These are phyloP conservation scores for Pestalotiopsis sp. DNA, from an alignment of 2,329 filamentous ascomycete species.

Conservation along the genomic window DNA sequence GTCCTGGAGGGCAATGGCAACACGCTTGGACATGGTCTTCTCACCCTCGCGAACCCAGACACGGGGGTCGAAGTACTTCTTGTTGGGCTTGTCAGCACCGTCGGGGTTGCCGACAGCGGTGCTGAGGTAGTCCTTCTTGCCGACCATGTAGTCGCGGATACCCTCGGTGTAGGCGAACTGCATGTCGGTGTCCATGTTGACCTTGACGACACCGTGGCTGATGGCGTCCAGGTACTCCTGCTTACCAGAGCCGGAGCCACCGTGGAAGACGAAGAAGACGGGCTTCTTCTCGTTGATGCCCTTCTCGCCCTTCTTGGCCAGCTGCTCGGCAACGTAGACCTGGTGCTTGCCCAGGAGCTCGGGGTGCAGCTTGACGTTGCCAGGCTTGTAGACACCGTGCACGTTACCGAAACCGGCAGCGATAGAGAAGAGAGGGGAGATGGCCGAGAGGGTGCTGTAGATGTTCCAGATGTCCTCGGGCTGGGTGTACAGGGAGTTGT, in stretches of 20 bases:
- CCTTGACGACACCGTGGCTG: slow-evolving; percentile 94
- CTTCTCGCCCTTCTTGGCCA: slow-evolving; percentile 32
- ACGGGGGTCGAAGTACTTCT: slow-evolving; percentile 89
- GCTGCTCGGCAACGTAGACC: slow-evolving; percentile 82
- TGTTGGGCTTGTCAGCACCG: slow-evolving; percentile 97
- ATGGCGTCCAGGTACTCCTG: slow-evolving; percentile 90
- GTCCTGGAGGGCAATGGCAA: slow-evolving; percentile 81
- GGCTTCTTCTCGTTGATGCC: slow-evolving; percentile 65
- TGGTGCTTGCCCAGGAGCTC: slow-evolving; percentile 98
- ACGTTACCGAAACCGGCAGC: slow-evolving; percentile 98
- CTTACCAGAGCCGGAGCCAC: slow-evolving; percentile 89
- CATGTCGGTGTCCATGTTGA: slow-evolving; percentile 98
- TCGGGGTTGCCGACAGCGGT: slow-evolving; percentile 93
- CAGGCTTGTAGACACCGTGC: slow-evolving; percentile 98
- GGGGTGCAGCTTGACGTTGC: slow-evolving; percentile 95
- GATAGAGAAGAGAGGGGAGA: slow-evolving; percentile 97
- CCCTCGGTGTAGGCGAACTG: slow-evolving; percentile 92
- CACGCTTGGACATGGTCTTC: slow-evolving; percentile 89
- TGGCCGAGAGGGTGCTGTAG: slow-evolving; percentile 80
- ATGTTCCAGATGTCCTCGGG: slow-evolving; percentile 94
- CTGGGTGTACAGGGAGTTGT: slow-evolving; percentile 96
- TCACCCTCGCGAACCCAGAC: slow-evolving; percentile 97
- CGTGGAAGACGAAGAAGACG: slow-evolving; percentile 99
- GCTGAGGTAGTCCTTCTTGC: slow-evolving; percentile 93
- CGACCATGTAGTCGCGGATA: slow-evolving; percentile 91